phyloP scores from a whole-genome alignment of 768 basidiomycete species.

The Piloderma croceum region DNA sequence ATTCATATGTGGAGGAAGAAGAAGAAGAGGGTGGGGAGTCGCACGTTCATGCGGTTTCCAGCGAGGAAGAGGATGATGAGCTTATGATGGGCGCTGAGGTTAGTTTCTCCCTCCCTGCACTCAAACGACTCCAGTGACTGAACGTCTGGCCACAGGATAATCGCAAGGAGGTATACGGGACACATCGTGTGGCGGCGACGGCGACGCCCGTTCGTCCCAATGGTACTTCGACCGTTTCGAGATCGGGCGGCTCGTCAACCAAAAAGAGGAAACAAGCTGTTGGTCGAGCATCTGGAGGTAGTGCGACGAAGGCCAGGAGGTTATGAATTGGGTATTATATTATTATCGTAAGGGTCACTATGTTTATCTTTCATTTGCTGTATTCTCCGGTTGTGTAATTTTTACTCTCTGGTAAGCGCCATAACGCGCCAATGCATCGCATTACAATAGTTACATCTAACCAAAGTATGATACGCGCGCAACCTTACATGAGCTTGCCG shows the following conservation, averaged over 20 bases:
- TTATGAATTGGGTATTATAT: too few species aligned
- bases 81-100: conserved; percentile 60
- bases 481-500: conserved; percentile 27
- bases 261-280: not conserved
- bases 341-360: not conserved
- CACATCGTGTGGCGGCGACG: conserved; percentile 28
- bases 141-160: conserved; percentile 30
- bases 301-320: too few species aligned
- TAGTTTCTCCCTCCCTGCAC: conserved; percentile 2
- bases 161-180: conserved; percentile 30
- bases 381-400: not conserved
- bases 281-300: too few species aligned
- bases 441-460: not conserved
- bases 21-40: conserved; percentile 18
- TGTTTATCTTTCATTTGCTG: not conserved
- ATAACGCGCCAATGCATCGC: too few species aligned
- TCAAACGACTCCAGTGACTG: conserved; percentile 2
- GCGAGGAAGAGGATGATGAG: conserved; percentile 50
- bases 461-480: not conserved
- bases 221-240: too few species aligned
- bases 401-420: not conserved
- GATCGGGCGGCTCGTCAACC: not conserved
- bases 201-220: too few species aligned
- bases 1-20: conserved; percentile 23
- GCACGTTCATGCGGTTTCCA: conserved; percentile 9